Percentiles rank a stretch among this genome's conserved stretches.
Conservation (phyloP, 2,329 filamentous ascomycete species). For the Penicillium freii region DNA sequence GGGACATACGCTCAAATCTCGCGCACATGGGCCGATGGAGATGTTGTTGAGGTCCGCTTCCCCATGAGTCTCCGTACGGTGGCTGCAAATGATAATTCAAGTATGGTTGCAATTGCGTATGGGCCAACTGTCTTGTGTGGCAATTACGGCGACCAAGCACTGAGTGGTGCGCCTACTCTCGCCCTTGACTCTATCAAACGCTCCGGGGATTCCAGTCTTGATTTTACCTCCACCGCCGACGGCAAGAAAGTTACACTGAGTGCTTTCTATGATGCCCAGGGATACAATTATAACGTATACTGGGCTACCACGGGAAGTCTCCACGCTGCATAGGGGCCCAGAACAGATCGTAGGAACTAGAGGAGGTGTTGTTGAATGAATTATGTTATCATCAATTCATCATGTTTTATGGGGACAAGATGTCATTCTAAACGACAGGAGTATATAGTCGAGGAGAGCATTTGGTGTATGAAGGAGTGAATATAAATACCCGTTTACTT, state of each 20-base stretch:
- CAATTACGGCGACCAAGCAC: not conserved
- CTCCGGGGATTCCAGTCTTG: not conserved
- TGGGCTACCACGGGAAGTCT: not conserved
- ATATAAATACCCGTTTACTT: no score
- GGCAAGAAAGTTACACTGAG: not conserved
- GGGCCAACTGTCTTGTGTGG: not conserved
- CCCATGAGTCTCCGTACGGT: not conserved
- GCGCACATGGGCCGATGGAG: not conserved
- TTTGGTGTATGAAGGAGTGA: no score
- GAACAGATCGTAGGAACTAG: no score
- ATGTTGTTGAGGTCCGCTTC: not conserved
- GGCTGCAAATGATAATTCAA: not conserved
- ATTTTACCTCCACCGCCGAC: not conserved
- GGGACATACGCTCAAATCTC: not conserved
- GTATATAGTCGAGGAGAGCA: no score
- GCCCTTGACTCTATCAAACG: constrained; percentile 1
- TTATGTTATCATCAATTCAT: no score
- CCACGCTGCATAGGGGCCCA: not conserved
- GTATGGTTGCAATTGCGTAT: not conserved
- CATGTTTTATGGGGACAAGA: no score
- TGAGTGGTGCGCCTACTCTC: not conserved
- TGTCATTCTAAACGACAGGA: no score
- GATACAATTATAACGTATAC: constrained; percentile 1
- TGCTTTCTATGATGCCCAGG: not conserved
- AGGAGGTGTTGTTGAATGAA: not conserved